Evolutionary conservation across 805 yeast genomes (phyloP), one percentile per base, ranked within the genome.

Genomic region (Lipomyces sp.): DNA sequence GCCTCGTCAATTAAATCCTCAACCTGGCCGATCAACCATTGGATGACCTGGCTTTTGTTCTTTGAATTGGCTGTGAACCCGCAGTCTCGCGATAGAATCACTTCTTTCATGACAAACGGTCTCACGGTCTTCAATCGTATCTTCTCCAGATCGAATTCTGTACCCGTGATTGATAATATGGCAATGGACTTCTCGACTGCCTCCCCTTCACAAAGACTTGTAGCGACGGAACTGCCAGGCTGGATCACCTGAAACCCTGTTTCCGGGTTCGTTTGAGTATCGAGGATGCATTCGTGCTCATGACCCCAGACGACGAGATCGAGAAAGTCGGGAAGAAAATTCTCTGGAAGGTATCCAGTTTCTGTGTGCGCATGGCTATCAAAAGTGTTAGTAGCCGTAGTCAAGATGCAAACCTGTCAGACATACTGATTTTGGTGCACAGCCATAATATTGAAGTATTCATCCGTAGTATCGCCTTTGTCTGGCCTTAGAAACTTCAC

Each of bases 261-360:
- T 10, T 74, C 75, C 1, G 79, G 72, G 52, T 76, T 78, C 3
- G 61, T 53, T 1, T 73, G 76, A 0, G 95, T 80, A 51, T 78
- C 79, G 0, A 91, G 86, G 3, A 83, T 75, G 63, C 97, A 88
- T 65, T 93, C 97, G 68, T 93, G 98, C 65, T 93, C 98, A 67
- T 93, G 98, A 16, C 98, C 98, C 98, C 98, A 93, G 1, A 90
- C 70, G 0, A 93, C 82, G 49, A 91, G 72, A 63, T 93, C 89
- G 41, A 93, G 62, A 64, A 90, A 89, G 7, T 75, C 71, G 0
- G 98, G 98, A 22, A 93, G 69, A 60, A 86, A 84, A 46, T 74
- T 76, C 57, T 90, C 98, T 4, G 97, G 98, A 3, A 93, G 71
- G 58, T 84, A 84, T 3, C 87, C 82, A 0, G 95, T 86, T 39